Conservation (phyloP, 2,329 filamentous ascomycete genomes). For the Aspergillus amoenus region DNA sequence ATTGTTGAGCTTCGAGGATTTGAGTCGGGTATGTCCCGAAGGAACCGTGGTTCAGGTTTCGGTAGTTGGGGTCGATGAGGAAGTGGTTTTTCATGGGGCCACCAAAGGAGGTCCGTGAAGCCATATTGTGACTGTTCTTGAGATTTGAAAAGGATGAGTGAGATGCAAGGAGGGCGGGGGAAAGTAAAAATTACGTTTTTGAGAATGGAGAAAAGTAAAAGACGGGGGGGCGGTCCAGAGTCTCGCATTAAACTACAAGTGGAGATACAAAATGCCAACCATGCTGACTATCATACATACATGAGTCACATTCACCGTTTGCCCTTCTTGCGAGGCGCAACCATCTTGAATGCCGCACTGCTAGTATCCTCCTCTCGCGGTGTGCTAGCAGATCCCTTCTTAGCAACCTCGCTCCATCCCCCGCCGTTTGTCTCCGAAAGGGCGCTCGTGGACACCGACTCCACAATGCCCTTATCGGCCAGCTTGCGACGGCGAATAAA, state of each 20-base stretch:
- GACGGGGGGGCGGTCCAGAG: background rate
- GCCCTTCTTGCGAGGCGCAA: conserved; percentile 87
- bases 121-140: background rate
- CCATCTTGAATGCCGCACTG: conserved; percentile 77
- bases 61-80: conserved; percentile 65
- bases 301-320: conserved; percentile 57
- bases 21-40: conserved; percentile 72
- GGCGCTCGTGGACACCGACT: conserved; percentile 58
- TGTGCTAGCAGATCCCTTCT: conserved; percentile 67
- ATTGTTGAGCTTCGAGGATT: conserved; percentile 59
- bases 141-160: background rate
- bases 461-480: conserved; percentile 85
- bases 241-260: background rate
- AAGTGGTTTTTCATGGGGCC: conserved; percentile 63
- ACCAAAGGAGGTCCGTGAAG: conserved; percentile 46
- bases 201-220: background rate
- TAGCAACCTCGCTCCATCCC: conserved; percentile 96
- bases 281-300: background rate
- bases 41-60: conserved; percentile 82
- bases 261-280: conserved; percentile 9
- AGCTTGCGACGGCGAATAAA: conserved; percentile 91
- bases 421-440: conserved; percentile 56
- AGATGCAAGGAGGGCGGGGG: background rate
- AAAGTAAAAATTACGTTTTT: background rate
- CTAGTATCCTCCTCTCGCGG: conserved; percentile 50